Percentiles rank a stretch among this genome's conserved stretches.
Evolutionary conservation across 768 basidiomycete genomes (phyloP).

Genomic region (Psilocybe subaeruginosa): DNA sequence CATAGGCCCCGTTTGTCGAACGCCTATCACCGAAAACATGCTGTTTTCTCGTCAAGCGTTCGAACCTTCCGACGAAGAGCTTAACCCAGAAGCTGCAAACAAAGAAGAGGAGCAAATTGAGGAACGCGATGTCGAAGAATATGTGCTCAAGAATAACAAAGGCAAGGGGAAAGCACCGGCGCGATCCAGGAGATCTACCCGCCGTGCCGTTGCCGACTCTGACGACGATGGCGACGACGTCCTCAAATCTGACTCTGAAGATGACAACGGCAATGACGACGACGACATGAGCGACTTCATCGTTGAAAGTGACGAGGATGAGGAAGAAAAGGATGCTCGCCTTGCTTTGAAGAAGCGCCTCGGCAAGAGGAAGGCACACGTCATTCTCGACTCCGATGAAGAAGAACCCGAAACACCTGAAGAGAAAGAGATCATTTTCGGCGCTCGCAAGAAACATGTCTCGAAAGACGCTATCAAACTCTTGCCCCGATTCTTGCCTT

Average conservation of each 20-base stretch:
- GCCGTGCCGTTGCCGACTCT: conserved; percentile 23
- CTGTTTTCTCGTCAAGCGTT: conserved; percentile 64
- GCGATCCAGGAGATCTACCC: conserved; percentile 17
- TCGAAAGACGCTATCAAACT: conserved; percentile 40
- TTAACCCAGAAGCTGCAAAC: conserved; percentile 25
- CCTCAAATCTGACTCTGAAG: conserved; percentile 29
- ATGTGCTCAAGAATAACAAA: conserved; percentile 21
- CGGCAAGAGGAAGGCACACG: conserved; percentile 37
- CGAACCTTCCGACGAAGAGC: conserved; percentile 57
- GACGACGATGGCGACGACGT: conserved; percentile 35
- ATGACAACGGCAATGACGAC: conserved; percentile 40
- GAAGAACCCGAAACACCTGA: conserved; percentile 42
- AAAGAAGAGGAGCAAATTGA: conserved; percentile 34
- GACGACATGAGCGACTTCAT: conserved; percentile 56
- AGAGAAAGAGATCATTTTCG: conserved; percentile 45
- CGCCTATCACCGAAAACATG: conserved; percentile 44
- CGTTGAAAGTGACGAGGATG: conserved; percentile 53
- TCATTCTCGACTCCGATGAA: conserved; percentile 49
- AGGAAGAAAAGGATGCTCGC: conserved; percentile 52
- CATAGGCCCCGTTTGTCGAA: conserved; percentile 65
- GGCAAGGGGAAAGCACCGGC: conserved; percentile 29
- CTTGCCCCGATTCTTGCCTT: conserved; percentile 63
- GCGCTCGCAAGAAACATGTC: conserved; percentile 29
- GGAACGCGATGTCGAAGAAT: conserved; percentile 28
- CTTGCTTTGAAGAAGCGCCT: conserved; percentile 38